These are phyloP conservation scores for Pelargonium cotyledonis DNA, from an alignment of 441 rosid species.

Conservation along the genomic window DNA sequence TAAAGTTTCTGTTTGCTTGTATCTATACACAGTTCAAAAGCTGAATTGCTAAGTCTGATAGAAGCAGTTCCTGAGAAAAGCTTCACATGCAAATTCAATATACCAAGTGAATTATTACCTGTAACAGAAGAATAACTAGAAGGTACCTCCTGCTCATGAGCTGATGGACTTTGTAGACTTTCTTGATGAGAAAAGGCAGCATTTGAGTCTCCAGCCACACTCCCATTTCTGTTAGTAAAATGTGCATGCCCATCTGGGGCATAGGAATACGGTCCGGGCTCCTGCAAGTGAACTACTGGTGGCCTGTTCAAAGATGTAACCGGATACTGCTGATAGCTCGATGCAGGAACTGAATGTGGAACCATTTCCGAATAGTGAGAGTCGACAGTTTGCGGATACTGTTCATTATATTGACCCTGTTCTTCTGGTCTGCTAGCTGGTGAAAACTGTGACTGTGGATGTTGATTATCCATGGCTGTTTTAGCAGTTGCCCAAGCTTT, in stretches of 20 bases:
- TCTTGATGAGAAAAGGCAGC: slow-evolving; percentile 40
- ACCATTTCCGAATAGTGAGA: slow-evolving; percentile 53
- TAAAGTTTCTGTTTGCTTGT: not conserved
- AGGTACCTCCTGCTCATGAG: slow-evolving; percentile 99
- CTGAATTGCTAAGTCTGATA: slow-evolving; percentile 11
- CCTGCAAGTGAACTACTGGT: slow-evolving; percentile 42
- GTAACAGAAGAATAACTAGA: slow-evolving; percentile 99
- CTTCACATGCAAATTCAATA: slow-evolving; percentile 46
- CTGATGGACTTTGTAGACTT: slow-evolving; percentile 42
- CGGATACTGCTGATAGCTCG: slow-evolving; percentile 59
- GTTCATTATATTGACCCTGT: slow-evolving; percentile 41
- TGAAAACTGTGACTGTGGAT: slow-evolving; percentile 41
- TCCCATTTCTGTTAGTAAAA: slow-evolving; percentile 42
- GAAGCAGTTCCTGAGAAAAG: slow-evolving; percentile 48
- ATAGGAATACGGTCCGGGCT: slow-evolving; percentile 34
- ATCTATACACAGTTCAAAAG: slow-evolving; percentile 2
- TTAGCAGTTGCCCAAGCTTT: slow-evolving; percentile 81
- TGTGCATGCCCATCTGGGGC: slow-evolving; percentile 39
- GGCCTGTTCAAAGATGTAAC: slow-evolving; percentile 35
- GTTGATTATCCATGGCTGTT: slow-evolving; percentile 51
- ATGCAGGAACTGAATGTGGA: slow-evolving; percentile 38
- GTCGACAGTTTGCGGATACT: slow-evolving; percentile 39
- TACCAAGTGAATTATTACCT: slow-evolving; percentile 79
- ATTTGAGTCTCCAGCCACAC: slow-evolving; percentile 37
- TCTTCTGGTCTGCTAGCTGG: slow-evolving; percentile 44